Base-by-base conservation (phyloP, 2,329 filamentous ascomycete genomes). In the Pseudofabraea citricarpa region DNA sequence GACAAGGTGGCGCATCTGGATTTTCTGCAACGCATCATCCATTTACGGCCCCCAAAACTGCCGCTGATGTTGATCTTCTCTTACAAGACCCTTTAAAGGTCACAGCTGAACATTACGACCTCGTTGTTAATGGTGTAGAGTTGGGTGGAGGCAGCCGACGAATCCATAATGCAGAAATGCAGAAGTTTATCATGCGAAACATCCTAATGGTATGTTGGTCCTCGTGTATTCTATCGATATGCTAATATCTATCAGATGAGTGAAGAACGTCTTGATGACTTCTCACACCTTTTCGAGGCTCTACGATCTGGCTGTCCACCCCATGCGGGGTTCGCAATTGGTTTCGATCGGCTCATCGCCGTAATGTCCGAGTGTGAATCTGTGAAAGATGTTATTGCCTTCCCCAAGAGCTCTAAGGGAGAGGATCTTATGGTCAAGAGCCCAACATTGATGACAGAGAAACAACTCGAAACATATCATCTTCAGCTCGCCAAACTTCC, bases 61-160 rank as follows among this genome's bases (percentile, higher is more conserved):
- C 74, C 0, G 68, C 71, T 4, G 90, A 97, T 59, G 76, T 95
- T 13, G 83, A 89, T 29, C 66, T 88, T 1, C 77, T 97, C 1
- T 71, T 81, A 27, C 81, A 74, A 0, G 74, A 90, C 31, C 91
- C 93, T 0, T 72, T 89, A 1, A 66, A 74, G 36, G 89, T 81
- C 1, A 79, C 76, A 54, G 94, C 86, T 3, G 91, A 95, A 56
- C 90, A 95, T 61, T 98, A 96, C 66, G 93, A 98, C 56, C 80
- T 98, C 12, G 91, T 98, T 0, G 79, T 97, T 55, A 98, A 98
- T 61, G 93, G 93, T 4, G 81, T 95, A 5, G 93, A 98, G 65
- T 77, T 98, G 2, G 93, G 93, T 20, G 93, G 93, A 9, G 94
- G 93, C 24, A 95, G 87, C 62, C 80, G 89, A 12, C 87, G 93